Percentiles rank a stretch among this genome's conserved stretches.
These are phyloP conservation scores for Alternaria incomplexa DNA, from an alignment of 2,329 filamentous ascomycete genomes.

Conservation along the genomic window DNA sequence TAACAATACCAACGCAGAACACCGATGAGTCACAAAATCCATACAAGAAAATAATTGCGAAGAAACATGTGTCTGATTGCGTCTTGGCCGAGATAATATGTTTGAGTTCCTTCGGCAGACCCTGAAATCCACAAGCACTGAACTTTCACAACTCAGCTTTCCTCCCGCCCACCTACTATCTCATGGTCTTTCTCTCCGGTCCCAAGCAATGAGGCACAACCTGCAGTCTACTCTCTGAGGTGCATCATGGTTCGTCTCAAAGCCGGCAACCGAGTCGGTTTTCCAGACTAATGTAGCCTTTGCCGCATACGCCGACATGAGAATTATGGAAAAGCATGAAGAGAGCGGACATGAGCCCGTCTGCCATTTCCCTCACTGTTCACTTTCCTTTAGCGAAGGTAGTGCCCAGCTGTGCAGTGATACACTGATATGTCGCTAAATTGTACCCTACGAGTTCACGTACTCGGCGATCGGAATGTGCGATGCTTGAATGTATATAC, in stretches of 20 bases:
- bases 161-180: conserved; percentile 67
- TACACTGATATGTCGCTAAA: conserved; percentile 64
- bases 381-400: too few relatives aligned
- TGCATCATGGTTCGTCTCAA: conserved; percentile 24
- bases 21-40: not conserved
- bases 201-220: conserved; percentile 52
- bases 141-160: conserved; percentile 29
- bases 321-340: conserved; percentile 36
- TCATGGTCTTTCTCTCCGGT: conserved; percentile 69
- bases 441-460: conserved; percentile 63
- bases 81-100: not conserved
- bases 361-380: too few relatives aligned
- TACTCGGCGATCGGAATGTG: conserved; percentile 60
- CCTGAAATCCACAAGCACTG: conserved; percentile 20
- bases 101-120: conserved; percentile 16
- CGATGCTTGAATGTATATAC: conserved; percentile 65
- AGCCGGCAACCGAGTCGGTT: conserved; percentile 12
- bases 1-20: not conserved
- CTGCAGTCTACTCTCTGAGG: conserved; percentile 19
- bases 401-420: conserved; percentile 58
- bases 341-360: conserved; percentile 30
- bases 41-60: not conserved
- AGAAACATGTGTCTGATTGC: not conserved
- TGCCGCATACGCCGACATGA: conserved; percentile 1
- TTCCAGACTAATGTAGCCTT: conserved; percentile 13